These are phyloP conservation scores for Penicillium sp. DNA, from an alignment of 2,329 filamentous ascomycete genomes.

Conservation along the genomic window DNA sequence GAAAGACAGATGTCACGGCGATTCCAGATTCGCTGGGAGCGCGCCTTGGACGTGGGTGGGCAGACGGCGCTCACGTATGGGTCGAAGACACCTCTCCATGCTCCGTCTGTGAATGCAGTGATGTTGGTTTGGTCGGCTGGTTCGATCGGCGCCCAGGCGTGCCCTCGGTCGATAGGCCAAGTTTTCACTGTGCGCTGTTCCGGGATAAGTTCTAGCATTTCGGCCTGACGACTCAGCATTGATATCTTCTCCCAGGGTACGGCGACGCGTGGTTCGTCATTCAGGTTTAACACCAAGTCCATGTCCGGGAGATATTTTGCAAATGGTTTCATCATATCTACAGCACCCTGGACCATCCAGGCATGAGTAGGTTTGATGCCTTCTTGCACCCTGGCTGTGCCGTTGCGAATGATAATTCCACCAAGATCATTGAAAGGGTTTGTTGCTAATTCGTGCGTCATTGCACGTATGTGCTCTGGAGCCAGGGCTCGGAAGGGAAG, in stretches of 20 bases:
- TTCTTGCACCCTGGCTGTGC: slow-evolving; percentile 48
- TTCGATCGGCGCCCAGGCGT: slow-evolving; percentile 39
- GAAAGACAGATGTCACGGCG: slow-evolving; percentile 60
- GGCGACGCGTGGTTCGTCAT: slow-evolving; percentile 57
- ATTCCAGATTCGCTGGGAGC: slow-evolving; percentile 60
- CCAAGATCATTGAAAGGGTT: slow-evolving; percentile 55
- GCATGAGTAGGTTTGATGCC: slow-evolving; percentile 54
- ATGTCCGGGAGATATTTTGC: slow-evolving; percentile 57
- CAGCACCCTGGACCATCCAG: slow-evolving; percentile 57
- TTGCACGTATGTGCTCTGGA: slow-evolving; percentile 50
- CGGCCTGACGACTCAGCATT: slow-evolving; percentile 33
- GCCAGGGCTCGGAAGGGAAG: slow-evolving; percentile 53
- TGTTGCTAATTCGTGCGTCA: slow-evolving; percentile 52
- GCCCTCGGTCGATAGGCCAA: slow-evolving; percentile 40
- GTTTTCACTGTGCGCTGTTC: slow-evolving; percentile 23
- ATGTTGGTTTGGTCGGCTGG: slow-evolving; percentile 33
- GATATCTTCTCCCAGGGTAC: slow-evolving; percentile 49
- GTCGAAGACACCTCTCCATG: slow-evolving; percentile 42
- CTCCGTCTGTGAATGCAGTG: slow-evolving; percentile 40
- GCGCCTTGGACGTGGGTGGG: slow-evolving; percentile 57
- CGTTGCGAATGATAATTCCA: slow-evolving; percentile 55
- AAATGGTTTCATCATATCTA: slow-evolving; percentile 54
- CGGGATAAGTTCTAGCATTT: slow-evolving; percentile 15
- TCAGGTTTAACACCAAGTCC: slow-evolving; percentile 61
- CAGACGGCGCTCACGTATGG: slow-evolving; percentile 54